Evolutionary conservation across 148 eudicot genomes (phyloP).

Genomic region (Rhododendron mucronatum): DNA sequence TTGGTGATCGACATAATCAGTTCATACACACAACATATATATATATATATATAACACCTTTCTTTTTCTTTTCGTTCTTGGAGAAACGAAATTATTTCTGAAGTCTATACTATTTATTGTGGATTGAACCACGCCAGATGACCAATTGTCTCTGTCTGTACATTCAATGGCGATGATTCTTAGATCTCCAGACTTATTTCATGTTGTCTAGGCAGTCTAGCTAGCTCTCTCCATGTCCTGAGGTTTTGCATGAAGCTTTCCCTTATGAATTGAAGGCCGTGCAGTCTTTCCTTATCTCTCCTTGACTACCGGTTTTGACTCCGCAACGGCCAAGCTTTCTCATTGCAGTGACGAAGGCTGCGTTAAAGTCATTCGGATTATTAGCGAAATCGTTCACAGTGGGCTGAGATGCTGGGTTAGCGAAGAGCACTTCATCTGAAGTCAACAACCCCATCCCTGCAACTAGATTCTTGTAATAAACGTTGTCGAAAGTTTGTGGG

Average conservation of each 20-base stretch:
- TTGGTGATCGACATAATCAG: not conserved
- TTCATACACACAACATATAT: not conserved
- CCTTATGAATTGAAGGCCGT: constrained; percentile 12
- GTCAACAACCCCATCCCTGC: constrained; percentile 54
- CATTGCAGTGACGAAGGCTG: constrained; percentile 56
- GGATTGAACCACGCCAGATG: not conserved
- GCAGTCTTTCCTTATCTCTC: constrained; percentile 68
- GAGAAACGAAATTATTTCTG: not conserved
- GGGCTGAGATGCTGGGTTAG: constrained; percentile 38
- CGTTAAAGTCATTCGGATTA: constrained; percentile 36
- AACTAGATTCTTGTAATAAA: constrained; percentile 53
- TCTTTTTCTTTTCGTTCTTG: not conserved
- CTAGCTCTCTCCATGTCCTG: not conserved
- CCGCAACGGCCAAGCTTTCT: constrained; percentile 68
- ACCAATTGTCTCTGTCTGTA: not conserved
- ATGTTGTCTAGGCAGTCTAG: too few species aligned
- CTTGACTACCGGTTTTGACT: constrained; percentile 54
- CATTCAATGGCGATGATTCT: not conserved
- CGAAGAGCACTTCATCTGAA: constrained; percentile 61
- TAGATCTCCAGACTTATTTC: not conserved
- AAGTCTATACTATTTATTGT: not conserved
- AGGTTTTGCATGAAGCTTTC: not conserved
- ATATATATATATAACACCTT: not conserved
- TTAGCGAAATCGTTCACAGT: constrained; percentile 55
- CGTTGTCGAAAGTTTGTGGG: constrained; percentile 48